These are phyloP conservation scores for Barnettozyma vustinii DNA, from an alignment of 805 yeast genomes.

Conservation along the genomic window DNA sequence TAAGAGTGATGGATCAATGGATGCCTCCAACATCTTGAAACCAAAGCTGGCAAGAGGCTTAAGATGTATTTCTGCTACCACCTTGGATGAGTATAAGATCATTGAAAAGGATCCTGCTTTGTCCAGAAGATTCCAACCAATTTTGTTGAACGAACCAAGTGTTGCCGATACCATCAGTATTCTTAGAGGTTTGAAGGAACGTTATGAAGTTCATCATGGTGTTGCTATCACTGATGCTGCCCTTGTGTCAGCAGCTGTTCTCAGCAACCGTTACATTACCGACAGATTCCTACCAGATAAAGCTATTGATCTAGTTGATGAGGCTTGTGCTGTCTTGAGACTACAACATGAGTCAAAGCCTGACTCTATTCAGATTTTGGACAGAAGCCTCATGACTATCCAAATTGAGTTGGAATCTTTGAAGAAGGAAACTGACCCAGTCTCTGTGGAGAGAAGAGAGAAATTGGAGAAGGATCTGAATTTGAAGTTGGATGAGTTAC, in stretches of 20 bases:
- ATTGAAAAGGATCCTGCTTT: conserved; percentile 96
- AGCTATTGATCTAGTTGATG: conserved; percentile 95
- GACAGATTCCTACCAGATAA: conserved; percentile 92
- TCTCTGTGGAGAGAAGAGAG: conserved; percentile 74
- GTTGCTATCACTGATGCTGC: conserved; percentile 92
- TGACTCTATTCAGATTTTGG: conserved; percentile 84
- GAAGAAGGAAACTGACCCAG: conserved; percentile 84
- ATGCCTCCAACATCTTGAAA: conserved; percentile 87
- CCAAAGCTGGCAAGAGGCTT: conserved; percentile 94
- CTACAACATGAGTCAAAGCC: conserved; percentile 97
- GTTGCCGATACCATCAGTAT: conserved; percentile 90
- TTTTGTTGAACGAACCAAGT: conserved; percentile 77
- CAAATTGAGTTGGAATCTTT: conserved; percentile 93
- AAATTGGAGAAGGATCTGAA: conserved; percentile 65
- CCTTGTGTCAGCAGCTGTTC: conserved; percentile 86
- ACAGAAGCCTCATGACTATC: conserved; percentile 85
- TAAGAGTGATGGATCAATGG: conserved; percentile 91
- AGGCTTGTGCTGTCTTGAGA: conserved; percentile 92
- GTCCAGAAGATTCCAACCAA: conserved; percentile 91
- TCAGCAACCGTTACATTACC: conserved; percentile 84
- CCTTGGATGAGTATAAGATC: conserved; percentile 89
- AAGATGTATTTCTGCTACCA: conserved; percentile 95
- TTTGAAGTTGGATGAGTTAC: conserved; percentile 57
- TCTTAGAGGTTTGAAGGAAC: conserved; percentile 86
- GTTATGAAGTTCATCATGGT: conserved; percentile 96